Percentiles rank a stretch among this genome's conserved stretches.
These are phyloP conservation scores for Bryoglossum gracile DNA, from an alignment of 495 filamentous ascomycete species.

Conservation along the genomic window DNA sequence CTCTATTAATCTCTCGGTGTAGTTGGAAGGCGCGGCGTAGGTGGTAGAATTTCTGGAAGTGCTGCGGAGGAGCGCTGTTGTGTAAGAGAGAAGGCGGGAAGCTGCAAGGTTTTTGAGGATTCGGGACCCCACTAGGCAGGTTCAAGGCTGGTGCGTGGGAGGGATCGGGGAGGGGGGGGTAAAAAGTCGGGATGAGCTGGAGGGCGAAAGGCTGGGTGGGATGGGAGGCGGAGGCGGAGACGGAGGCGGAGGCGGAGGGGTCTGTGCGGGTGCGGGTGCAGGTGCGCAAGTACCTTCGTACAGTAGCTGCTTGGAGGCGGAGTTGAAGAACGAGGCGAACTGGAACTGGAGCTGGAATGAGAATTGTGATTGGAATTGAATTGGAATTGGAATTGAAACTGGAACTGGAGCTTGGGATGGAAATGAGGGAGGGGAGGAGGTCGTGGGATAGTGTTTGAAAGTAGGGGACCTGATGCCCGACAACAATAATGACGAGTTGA, in stretches of 20 bases:
- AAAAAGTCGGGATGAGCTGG: slow-evolving; percentile 3
- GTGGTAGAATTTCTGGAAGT: slow-evolving; percentile 6
- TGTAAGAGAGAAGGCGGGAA: slow-evolving; percentile 1
- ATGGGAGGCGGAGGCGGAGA: too few relatives aligned
- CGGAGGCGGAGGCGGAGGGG: too few relatives aligned
- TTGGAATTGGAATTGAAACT: too few relatives aligned
- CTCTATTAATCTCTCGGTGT: too few relatives aligned
- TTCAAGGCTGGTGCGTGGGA: slow-evolving; percentile 6
- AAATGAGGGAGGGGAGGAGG: background rate
- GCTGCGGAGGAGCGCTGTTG: slow-evolving; percentile 1
- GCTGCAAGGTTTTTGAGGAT: background rate
- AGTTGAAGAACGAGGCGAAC: too few relatives aligned
- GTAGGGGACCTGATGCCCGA: too few relatives aligned
- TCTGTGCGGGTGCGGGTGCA: slow-evolving; percentile 8
- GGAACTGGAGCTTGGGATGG: too few relatives aligned
- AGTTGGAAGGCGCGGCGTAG: slow-evolving; percentile 12
- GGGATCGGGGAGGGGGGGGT: slow-evolving; percentile 33
- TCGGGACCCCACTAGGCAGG: background rate
- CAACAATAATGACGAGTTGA: too few relatives aligned
- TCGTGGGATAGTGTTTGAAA: too few relatives aligned
- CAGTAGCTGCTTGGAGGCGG: too few relatives aligned
- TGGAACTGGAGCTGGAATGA: background rate
- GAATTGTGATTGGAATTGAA: background rate
- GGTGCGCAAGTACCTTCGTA: too few relatives aligned
- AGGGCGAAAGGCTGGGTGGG: too few relatives aligned